Conservation (phyloP, 352 stramenopile species). For the Pythium phragmiticola region DNA sequence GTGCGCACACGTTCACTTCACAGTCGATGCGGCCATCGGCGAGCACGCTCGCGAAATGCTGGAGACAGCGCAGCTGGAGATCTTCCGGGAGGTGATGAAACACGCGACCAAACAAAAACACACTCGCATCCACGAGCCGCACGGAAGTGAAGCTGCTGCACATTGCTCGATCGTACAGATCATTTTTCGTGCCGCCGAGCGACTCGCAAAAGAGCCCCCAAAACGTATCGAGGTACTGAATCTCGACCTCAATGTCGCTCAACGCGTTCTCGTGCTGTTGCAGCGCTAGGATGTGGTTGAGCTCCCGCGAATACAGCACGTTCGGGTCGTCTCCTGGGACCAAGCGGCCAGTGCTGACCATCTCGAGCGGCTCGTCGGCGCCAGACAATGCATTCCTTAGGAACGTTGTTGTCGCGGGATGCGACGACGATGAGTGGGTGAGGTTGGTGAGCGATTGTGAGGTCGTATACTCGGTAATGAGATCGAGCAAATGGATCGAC, state of each 20-base stretch:
- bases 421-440: slow-evolving; percentile 49
- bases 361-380: slow-evolving; percentile 59
- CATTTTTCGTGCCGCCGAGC: slow-evolving; percentile 23
- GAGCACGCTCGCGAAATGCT: slow-evolving; percentile 73
- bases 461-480: slow-evolving; percentile 78
- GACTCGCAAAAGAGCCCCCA: slow-evolving; percentile 44
- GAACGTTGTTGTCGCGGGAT: slow-evolving; percentile 63
- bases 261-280: slow-evolving; percentile 70
- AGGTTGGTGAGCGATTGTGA: slow-evolving; percentile 77
- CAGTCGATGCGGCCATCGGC: slow-evolving; percentile 58
- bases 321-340: slow-evolving; percentile 60
- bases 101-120: slow-evolving; percentile 73
- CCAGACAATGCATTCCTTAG: slow-evolving; percentile 54
- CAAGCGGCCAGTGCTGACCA: slow-evolving; percentile 53
- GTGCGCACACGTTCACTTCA: slow-evolving; percentile 75
- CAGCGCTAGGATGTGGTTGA: slow-evolving; percentile 76
- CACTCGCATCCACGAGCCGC: slow-evolving; percentile 72
- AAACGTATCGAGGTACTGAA: slow-evolving; percentile 83
- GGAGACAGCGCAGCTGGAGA: slow-evolving; percentile 76
- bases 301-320: slow-evolving; percentile 65
- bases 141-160: slow-evolving; percentile 82
- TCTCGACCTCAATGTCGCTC: slow-evolving; percentile 79
- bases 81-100: slow-evolving; percentile 84
- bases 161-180: slow-evolving; percentile 33
- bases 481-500: slow-evolving; percentile 73